Evolutionary conservation across 208 protist genomes (phyloP), one percentile per base, ranked within the genome.

Genomic region (Trypanosoma brucei): DNA sequence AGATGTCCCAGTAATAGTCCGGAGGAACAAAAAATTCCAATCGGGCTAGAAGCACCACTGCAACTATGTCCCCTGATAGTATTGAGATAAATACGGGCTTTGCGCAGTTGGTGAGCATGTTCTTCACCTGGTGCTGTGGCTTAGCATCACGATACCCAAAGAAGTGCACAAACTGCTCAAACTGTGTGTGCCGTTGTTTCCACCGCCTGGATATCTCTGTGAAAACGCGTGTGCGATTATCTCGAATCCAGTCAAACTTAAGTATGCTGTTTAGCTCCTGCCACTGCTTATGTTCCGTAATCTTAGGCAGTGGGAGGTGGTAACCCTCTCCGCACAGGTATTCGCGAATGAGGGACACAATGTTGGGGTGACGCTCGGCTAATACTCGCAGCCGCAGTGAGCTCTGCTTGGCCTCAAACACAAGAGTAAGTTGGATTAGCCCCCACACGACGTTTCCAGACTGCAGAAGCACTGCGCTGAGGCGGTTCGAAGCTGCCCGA

Each of bases 91-190:
- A 80, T 35, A 83, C 86, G 0, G 89, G 89, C 48, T 93, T 95
- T 8, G 84, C 71, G 6, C 84, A 86, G 46, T 80, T 72, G 2
- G 89, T 95, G 39, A 92, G 71, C 44, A 90, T 86, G 75, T 95
- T 95, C 63, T 81, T 84, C 49, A 70, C 79, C 1, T 60, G 62
- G 9, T 67, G 53, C 22, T 63, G 40, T 34, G 86, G 86, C 7
- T 68, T 52, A 22, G 81, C 84, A 51, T 91, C 83, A 62, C 89
- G 83, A 61, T 83, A 95, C 61, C 51, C 58, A 59, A 87, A 92
- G 59, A 95, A 95, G 66, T 78, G 70, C 37, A 91, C 80, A 60
- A 95, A 95, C 73, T 95, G 85, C 65, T 95, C 89, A 70, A 92
- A 95, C 61, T 79, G 86, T 3, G 84, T 95, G 38, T 77, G 70